A percentile compares a stretch with the other conserved stretches of the same genome.
Evolutionary conservation across 495 filamentous ascomycete genomes (phyloP).

Genomic region (Collariella sp.): DNA sequence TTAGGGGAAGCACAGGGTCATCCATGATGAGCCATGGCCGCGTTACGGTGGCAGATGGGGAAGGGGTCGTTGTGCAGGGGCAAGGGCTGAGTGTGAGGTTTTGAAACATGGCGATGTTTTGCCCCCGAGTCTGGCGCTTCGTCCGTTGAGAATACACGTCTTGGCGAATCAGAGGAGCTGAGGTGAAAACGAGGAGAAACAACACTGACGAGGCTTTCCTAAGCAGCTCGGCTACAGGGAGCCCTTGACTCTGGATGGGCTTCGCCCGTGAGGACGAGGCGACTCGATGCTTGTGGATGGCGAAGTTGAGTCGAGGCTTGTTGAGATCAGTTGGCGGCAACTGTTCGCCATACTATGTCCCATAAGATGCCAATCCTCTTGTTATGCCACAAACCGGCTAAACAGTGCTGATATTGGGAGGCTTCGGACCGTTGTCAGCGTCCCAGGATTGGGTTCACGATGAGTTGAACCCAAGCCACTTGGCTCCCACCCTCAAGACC

Average conservation of each 20-base stretch:
- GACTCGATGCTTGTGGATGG: not conserved
- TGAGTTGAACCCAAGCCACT: too few species aligned
- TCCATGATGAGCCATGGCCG: constrained; percentile 17
- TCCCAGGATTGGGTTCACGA: too few species aligned
- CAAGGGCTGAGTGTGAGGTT: constrained; percentile 13
- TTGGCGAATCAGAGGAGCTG: constrained; percentile 5
- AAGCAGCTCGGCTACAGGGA: not conserved
- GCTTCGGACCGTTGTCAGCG: too few species aligned
- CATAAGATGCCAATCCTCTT: too few species aligned
- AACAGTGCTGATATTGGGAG: too few species aligned
- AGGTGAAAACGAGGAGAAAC: not conserved
- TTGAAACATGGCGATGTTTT: constrained; percentile 32
- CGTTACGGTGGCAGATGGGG: constrained; percentile 7
- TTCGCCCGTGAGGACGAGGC: not conserved
- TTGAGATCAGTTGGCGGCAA: too few species aligned
- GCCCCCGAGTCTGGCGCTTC: constrained; percentile 17
- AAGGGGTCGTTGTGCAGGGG: constrained; percentile 16
- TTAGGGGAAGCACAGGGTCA: constrained; percentile 24
- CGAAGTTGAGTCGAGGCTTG: too few species aligned
- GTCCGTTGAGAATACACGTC: not conserved
- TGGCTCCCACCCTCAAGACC: too few species aligned
- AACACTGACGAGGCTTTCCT: not conserved
- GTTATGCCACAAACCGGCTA: too few species aligned
- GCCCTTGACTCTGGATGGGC: not conserved
- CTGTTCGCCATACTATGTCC: too few species aligned